A percentile compares a stretch with the other conserved stretches of the same genome.
These are phyloP conservation scores for Debaryomyces tyrocola DNA, from an alignment of 805 yeast species.

Conservation along the genomic window DNA sequence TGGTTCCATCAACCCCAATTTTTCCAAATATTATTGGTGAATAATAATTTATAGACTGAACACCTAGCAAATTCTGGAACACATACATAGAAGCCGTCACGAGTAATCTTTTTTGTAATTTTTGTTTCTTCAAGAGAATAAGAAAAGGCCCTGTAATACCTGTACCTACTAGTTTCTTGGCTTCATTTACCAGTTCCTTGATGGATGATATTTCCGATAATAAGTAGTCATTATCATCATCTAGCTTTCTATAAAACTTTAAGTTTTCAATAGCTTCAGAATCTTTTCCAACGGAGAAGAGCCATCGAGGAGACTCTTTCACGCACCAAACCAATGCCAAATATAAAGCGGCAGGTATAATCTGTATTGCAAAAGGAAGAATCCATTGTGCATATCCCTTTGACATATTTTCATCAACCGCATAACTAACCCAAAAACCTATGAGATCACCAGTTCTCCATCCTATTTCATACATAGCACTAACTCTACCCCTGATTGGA, in stretches of 20 bases:
- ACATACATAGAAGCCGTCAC: slow-evolving; percentile 39
- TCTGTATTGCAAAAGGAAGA: slow-evolving; percentile 47
- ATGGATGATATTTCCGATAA: no score
- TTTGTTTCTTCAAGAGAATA: slow-evolving; percentile 27
- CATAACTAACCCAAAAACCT: slow-evolving; percentile 53
- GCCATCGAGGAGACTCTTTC: slow-evolving; percentile 49
- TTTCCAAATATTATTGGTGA: slow-evolving; percentile 52
- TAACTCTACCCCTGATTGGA: slow-evolving; percentile 44
- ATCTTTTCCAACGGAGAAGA: slow-evolving; percentile 29
- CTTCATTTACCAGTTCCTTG: neutral
- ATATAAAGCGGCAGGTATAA: slow-evolving; percentile 44
- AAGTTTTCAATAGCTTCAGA: slow-evolving; percentile 22
- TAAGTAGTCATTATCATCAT: no score
- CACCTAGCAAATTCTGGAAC: slow-evolving; percentile 49
- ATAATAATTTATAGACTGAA: slow-evolving; percentile 52
- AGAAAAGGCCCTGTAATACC: slow-evolving; percentile 41
- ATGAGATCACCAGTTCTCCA: slow-evolving; percentile 51
- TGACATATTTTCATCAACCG: slow-evolving; percentile 34
- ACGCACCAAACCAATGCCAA: slow-evolving; percentile 37
- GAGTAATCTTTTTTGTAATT: slow-evolving; percentile 33
- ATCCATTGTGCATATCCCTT: slow-evolving; percentile 41
- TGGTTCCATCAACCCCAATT: slow-evolving; percentile 48
- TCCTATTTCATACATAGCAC: slow-evolving; percentile 48
- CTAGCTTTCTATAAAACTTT: no score
- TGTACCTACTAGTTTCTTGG: slow-evolving; percentile 30